Evolutionary conservation across 192 early-diverging fungal species (phyloP).

Genomic region (Linnemannia elongata): DNA sequence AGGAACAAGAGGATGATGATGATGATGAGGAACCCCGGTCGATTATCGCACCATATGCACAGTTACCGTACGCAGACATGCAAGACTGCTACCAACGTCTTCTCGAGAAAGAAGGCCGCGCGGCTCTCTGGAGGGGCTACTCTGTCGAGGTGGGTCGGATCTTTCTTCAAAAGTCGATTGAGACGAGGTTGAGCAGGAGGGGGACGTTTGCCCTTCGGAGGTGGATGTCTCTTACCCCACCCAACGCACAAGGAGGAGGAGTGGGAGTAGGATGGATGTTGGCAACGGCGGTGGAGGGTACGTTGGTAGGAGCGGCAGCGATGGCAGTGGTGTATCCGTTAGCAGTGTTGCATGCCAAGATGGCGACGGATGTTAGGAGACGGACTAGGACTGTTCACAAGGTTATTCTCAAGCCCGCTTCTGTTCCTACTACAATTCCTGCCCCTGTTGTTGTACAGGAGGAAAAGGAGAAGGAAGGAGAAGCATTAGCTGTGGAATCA

Average conservation of each 20-base stretch:
- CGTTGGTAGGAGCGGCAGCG: background rate
- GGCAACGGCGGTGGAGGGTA: constrained; percentile 9
- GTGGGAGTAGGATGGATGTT: constrained; percentile 20
- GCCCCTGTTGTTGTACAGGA: background rate
- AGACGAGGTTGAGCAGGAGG: background rate
- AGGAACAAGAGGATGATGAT: background rate
- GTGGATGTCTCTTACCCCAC: background rate
- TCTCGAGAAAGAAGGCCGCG: constrained; percentile 36
- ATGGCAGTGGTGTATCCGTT: constrained; percentile 28
- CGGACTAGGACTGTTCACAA: background rate
- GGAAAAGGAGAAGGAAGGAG: background rate
- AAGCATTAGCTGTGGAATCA: background rate
- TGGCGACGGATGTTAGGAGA: constrained; percentile 38
- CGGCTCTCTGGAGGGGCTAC: constrained; percentile 41
- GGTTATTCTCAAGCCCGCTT: background rate
- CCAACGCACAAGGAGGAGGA: background rate
- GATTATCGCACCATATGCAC: constrained; percentile 43
- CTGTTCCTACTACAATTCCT: too few species aligned
- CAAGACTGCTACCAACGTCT: constrained; percentile 31
- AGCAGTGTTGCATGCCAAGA: constrained; percentile 19
- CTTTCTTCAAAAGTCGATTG: constrained; percentile 12
- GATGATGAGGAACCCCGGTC: constrained; percentile 37
- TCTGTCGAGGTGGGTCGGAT: background rate
- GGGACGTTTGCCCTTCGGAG: constrained; percentile 11
- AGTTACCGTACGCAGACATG: constrained; percentile 29